phyloP scores from a whole-genome alignment of 805 yeast species.

The Candida hungchunana region DNA sequence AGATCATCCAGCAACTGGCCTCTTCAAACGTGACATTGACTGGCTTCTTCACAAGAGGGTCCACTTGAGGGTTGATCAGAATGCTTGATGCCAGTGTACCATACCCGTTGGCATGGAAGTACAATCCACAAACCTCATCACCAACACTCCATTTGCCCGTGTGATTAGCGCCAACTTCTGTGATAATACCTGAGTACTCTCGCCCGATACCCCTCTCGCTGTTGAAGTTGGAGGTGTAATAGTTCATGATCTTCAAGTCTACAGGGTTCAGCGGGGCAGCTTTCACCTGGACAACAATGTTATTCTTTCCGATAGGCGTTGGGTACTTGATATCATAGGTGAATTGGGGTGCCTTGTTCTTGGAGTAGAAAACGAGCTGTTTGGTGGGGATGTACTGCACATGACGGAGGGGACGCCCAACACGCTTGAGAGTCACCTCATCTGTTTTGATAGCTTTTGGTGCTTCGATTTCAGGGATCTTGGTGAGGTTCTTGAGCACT shows the following conservation, averaged over 20 bases:
- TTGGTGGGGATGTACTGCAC: slow-evolving; percentile 48
- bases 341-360: slow-evolving; percentile 34
- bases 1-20: slow-evolving; percentile 63
- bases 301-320: slow-evolving; percentile 43
- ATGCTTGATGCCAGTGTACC: slow-evolving; percentile 60
- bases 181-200: slow-evolving; percentile 61
- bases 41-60: slow-evolving; percentile 46
- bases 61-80: slow-evolving; percentile 47
- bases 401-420: slow-evolving; percentile 46
- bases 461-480: slow-evolving; percentile 7
- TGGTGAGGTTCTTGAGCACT: slow-evolving; percentile 9
- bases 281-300: slow-evolving; percentile 53
- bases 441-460: slow-evolving; percentile 9
- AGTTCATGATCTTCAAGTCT: slow-evolving; percentile 57
- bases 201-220: slow-evolving; percentile 66
- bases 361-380: slow-evolving; percentile 39
- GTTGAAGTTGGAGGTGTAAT: slow-evolving; percentile 46
- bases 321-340: slow-evolving; percentile 51
- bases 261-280: slow-evolving; percentile 62
- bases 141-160: slow-evolving; percentile 43
- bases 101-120: slow-evolving; percentile 45
- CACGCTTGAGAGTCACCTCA: slow-evolving; percentile 24
- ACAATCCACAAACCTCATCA: slow-evolving; percentile 61
- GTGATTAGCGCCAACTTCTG: slow-evolving; percentile 47
- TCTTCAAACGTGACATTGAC: slow-evolving; percentile 40